A percentile compares a stretch with the other conserved stretches of the same genome.
These are phyloP conservation scores for Botrytis tulipae DNA, from an alignment of 2,329 filamentous ascomycete species.

Conservation along the genomic window DNA sequence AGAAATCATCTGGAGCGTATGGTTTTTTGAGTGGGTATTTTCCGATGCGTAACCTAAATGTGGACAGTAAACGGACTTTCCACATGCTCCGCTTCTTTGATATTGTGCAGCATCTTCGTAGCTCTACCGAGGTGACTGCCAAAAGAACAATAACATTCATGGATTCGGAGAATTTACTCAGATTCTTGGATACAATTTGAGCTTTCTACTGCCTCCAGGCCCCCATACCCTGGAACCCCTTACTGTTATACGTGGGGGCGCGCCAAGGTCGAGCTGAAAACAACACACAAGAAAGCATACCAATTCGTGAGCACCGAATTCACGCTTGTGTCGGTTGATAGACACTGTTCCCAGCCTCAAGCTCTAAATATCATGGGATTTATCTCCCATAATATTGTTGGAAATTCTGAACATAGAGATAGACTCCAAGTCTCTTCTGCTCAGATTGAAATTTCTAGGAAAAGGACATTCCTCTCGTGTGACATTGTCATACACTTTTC, in stretches of 20 bases:
- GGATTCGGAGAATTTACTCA: not conserved
- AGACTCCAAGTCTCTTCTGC: not conserved
- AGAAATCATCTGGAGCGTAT: not conserved
- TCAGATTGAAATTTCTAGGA: not conserved
- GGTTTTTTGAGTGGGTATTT: not conserved
- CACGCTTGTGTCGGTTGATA: not conserved
- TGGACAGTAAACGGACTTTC: not conserved
- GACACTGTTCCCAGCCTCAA: not conserved
- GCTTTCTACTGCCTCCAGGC: not conserved
- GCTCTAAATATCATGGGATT: too few species aligned
- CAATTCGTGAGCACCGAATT: not conserved
- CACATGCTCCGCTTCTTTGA: not conserved
- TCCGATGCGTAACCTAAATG: not conserved
- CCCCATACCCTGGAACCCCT: not conserved
- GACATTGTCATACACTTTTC: not conserved
- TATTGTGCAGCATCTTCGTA: not conserved
- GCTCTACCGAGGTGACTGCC: not conserved
- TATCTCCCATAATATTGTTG: too few species aligned
- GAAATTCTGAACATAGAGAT: not conserved
- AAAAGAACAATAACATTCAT: not conserved
- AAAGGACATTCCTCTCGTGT: not conserved
- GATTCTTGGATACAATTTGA: not conserved
- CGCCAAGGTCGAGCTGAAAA: conserved; percentile 19
- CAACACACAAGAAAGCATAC: not conserved
- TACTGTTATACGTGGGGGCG: not conserved